These are phyloP conservation scores for Gigaspora rosea DNA, from an alignment of 192 early-diverging fungal genomes.

Conservation along the genomic window DNA sequence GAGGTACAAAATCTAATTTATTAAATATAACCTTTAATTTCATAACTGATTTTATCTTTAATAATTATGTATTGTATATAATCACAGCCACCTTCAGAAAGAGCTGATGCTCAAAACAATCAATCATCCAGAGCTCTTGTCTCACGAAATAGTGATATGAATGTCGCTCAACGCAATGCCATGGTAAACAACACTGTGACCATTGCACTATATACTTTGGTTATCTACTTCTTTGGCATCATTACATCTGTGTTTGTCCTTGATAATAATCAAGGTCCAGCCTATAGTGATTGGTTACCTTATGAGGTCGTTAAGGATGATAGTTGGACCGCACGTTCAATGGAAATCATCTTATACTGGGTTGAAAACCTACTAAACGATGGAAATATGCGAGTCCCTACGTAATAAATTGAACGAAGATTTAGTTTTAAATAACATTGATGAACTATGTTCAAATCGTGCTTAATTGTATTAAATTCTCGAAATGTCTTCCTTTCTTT, in stretches of 20 bases:
- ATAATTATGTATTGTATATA: not conserved
- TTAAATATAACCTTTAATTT: too few relatives aligned
- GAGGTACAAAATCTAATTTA: too few relatives aligned
- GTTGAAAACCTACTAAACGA: conserved; percentile 23
- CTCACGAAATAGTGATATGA: conserved; percentile 36
- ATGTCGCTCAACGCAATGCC: not conserved
- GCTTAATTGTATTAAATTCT: too few relatives aligned
- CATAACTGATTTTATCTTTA: too few relatives aligned
- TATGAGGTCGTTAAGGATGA: conserved; percentile 7
- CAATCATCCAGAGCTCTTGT: conserved; percentile 30
- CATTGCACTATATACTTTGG: conserved; percentile 49
- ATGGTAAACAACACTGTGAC: conserved; percentile 49
- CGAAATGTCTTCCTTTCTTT: not conserved
- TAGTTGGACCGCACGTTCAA: not conserved
- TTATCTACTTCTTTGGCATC: conserved; percentile 52
- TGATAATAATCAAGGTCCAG: conserved; percentile 38
- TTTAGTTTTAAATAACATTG: not conserved
- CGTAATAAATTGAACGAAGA: not conserved
- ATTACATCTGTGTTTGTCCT: conserved; percentile 50
- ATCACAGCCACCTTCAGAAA: not conserved
- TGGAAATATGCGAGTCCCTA: conserved; percentile 25
- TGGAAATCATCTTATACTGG: conserved; percentile 28
- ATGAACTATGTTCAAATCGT: too few relatives aligned
- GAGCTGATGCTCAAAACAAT: not conserved
- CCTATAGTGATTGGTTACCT: not conserved